Conservation (phyloP, 2,329 filamentous ascomycete genomes). For the Aspergillus sp. region DNA sequence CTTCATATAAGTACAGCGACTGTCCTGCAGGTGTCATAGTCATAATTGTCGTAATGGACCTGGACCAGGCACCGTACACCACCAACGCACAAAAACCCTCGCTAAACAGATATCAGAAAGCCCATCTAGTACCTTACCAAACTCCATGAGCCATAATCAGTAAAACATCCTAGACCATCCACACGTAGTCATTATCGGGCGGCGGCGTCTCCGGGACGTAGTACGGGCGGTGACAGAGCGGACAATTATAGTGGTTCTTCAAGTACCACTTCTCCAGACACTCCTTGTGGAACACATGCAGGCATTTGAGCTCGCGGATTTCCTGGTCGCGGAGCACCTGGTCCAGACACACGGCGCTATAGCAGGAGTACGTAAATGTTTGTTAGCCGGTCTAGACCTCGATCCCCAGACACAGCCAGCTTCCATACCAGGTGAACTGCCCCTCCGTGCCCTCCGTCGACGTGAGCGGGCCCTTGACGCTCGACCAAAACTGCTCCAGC, state of each 20-base stretch:
- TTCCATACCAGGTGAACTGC: conserved; percentile 28
- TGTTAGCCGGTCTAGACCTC: conserved; percentile 4
- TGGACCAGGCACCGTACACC: no score
- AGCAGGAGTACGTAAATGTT: neutral
- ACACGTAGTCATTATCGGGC: conserved; percentile 25
- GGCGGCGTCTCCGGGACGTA: conserved; percentile 21
- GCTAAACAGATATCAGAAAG: no score
- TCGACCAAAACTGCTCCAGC: conserved; percentile 30
- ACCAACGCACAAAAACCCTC: no score
- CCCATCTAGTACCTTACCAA: no score
- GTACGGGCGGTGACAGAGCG: conserved; percentile 29
- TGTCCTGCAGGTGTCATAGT: no score
- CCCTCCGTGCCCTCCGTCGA: conserved; percentile 24
- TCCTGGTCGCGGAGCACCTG: conserved; percentile 25
- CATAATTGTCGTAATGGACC: no score
- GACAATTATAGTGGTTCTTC: conserved; percentile 30
- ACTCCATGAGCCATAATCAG: no score
- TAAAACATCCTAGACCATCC: no score
- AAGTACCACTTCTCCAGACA: conserved; percentile 33
- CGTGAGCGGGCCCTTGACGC: conserved; percentile 21
- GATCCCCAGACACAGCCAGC: conserved; percentile 1
- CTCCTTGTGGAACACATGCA: conserved; percentile 32
- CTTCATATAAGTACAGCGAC: no score
- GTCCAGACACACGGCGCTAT: conserved; percentile 31
- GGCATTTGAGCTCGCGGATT: conserved; percentile 29